These are phyloP conservation scores for Jamesozyma jinghongensis DNA, from an alignment of 805 yeast genomes.

Conservation along the genomic window DNA sequence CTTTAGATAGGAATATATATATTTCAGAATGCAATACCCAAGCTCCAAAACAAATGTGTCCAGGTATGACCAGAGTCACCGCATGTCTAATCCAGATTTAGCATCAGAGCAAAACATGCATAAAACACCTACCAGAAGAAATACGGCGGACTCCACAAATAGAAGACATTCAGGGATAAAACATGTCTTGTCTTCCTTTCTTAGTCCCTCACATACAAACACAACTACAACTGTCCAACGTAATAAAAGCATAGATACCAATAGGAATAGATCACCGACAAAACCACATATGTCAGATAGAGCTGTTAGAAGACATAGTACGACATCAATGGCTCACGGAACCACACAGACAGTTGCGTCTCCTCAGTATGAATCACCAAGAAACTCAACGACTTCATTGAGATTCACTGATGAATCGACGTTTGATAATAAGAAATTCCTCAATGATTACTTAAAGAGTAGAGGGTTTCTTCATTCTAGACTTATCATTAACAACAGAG, in stretches of 20 bases:
- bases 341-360: not conserved
- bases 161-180: not conserved
- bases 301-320: conserved; percentile 1
- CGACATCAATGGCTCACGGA: not conserved
- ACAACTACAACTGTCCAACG: not conserved
- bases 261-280: not conserved
- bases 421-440: conserved; percentile 10
- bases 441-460: conserved; percentile 17
- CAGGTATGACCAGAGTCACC: conserved; percentile 31
- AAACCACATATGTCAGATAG: not conserved
- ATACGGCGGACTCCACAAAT: not conserved
- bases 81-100: conserved; percentile 5
- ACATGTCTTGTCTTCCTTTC: not conserved
- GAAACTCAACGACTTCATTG: not conserved
- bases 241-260: not conserved
- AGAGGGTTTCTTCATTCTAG: conserved; percentile 24
- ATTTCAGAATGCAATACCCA: too few relatives aligned
- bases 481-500: conserved; percentile 9
- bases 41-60: too few relatives aligned
- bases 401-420: not conserved
- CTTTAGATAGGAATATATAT: too few relatives aligned
- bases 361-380: not conserved
- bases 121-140: not conserved
- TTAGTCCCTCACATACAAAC: not conserved
- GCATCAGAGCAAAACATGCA: not conserved